phyloP scores from a whole-genome alignment of 768 basidiomycete genomes.

The Dacryopinax primogenitus region DNA sequence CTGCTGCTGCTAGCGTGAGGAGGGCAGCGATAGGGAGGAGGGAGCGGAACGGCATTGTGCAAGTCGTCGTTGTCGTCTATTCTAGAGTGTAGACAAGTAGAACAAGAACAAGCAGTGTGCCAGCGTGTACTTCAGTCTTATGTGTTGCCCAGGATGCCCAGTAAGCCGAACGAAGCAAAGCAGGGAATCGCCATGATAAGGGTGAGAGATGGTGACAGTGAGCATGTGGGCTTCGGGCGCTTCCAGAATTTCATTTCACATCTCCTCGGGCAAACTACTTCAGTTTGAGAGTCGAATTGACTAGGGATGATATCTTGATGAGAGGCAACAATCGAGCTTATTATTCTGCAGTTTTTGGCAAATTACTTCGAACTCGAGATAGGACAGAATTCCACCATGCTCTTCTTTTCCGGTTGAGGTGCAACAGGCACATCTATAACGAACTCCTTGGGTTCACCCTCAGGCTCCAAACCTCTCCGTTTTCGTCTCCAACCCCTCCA shows the following conservation, averaged over 20 bases:
- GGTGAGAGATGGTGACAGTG: no score
- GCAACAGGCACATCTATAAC: background rate
- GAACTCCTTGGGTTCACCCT: background rate
- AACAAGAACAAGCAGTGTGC: background rate
- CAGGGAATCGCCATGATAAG: constrained; percentile 6
- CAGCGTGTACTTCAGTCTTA: no score
- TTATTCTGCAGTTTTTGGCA: no score
- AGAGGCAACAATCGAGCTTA: no score
- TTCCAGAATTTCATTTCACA: no score
- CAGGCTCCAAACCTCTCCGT: background rate
- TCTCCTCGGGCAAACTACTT: no score
- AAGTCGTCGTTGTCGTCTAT: background rate
- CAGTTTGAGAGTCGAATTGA: no score
- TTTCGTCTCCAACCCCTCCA: background rate
- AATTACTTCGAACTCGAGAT: background rate
- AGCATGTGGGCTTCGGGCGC: no score
- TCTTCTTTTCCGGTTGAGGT: background rate
- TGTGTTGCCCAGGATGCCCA: no score
- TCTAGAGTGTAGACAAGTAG: background rate
- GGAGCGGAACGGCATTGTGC: background rate
- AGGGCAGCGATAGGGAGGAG: background rate
- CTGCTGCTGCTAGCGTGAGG: background rate
- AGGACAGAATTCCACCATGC: background rate
- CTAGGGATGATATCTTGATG: no score
- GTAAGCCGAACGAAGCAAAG: no score